phyloP scores from a whole-genome alignment of 768 basidiomycete genomes.

The Suillus paluster region DNA sequence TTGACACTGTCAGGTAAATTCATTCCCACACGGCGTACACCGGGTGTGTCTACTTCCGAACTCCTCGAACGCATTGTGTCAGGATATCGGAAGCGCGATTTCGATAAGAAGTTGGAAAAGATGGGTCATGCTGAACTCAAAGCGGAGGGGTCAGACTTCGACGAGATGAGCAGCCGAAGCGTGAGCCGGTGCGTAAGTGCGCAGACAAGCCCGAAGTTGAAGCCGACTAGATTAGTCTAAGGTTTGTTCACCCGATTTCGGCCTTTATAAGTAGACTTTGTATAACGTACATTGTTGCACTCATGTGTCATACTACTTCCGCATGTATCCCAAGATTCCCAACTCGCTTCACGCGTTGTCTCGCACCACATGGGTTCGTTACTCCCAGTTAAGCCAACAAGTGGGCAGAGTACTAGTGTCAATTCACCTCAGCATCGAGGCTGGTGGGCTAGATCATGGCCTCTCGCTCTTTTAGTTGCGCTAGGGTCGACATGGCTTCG shows the following conservation, averaged over 20 bases:
- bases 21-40: slow-evolving; percentile 92
- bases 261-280: background rate
- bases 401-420: slow-evolving; percentile 4
- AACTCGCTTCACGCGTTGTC: background rate
- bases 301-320: background rate
- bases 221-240: background rate
- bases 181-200: background rate
- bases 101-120: slow-evolving; percentile 88
- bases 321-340: background rate
- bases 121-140: slow-evolving; percentile 81
- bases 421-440: background rate
- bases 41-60: slow-evolving; percentile 92
- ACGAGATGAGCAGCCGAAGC: slow-evolving; percentile 14
- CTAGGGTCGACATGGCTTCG: background rate
- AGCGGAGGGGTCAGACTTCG: slow-evolving; percentile 51
- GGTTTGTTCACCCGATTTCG: background rate
- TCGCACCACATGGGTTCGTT: background rate
- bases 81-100: slow-evolving; percentile 82
- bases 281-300: background rate
- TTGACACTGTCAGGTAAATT: slow-evolving; percentile 71
- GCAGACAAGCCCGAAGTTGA: background rate
- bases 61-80: slow-evolving; percentile 90
- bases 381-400: background rate
- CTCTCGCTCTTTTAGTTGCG: background rate
- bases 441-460: background rate